phyloP scores from a whole-genome alignment of 139 green algal species.

The Chlorella vulgaris region DNA sequence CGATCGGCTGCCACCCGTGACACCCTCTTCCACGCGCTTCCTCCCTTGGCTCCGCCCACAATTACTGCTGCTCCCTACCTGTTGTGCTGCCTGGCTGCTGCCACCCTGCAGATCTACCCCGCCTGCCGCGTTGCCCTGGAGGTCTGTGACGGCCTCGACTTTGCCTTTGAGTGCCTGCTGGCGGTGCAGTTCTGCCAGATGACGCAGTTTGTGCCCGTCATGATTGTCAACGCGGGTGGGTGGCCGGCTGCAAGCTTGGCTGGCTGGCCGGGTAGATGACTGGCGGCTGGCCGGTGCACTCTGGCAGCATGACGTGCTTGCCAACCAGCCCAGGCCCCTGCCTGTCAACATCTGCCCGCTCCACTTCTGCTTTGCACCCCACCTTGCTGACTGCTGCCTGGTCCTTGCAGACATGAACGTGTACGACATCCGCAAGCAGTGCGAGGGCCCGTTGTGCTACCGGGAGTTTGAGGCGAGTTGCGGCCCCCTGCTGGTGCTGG shows the following conservation, averaged over 20 bases:
- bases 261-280: no score
- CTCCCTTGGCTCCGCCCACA: no score
- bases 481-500: neutral
- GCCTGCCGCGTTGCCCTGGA: constrained; percentile 57
- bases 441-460: constrained; percentile 85
- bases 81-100: no score
- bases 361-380: constrained; percentile 30
- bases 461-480: constrained; percentile 61
- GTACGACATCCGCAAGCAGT: constrained; percentile 90
- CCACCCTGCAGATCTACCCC: constrained; percentile 36
- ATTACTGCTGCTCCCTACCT: no score
- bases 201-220: constrained; percentile 51
- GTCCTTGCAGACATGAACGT: constrained; percentile 71
- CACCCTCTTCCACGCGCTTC: no score
- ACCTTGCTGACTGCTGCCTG: neutral
- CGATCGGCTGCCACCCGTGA: no score
- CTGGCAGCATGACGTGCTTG: neutral
- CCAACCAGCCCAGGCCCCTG: neutral
- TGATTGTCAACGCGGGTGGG: constrained; percentile 38
- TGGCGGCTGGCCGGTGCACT: neutral
- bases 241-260: no score
- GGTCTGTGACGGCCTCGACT: constrained; percentile 47
- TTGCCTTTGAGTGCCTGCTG: constrained; percentile 63
- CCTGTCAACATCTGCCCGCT: neutral
- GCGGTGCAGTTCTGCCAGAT: constrained; percentile 57